Base-by-base conservation (phyloP, 768 basidiomycete species). In the Lepiota subincarnata region DNA sequence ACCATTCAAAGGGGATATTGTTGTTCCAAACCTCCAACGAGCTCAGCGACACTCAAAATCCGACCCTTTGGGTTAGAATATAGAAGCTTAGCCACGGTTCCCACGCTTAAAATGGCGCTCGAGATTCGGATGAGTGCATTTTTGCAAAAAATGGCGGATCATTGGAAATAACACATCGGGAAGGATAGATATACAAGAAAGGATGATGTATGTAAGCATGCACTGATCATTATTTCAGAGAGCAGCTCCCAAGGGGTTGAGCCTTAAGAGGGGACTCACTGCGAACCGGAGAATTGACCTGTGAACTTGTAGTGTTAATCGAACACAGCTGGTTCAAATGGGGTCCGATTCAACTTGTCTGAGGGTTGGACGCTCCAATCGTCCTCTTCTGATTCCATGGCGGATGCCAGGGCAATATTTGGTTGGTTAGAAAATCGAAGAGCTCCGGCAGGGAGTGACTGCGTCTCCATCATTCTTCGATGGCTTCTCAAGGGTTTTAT, bases 401-500 rank as follows among this genome's bases (percentile, higher is more conserved):
- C 28, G 6, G 51, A 37, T 14, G 43, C 35, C 51, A 46, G 28
- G 12, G 51, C 37, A 14, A 24, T 31, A 5, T n/a, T 22, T 14
- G 51, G 44, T 18, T 46, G 51, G 31, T 53, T 16, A 16, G 51
- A 39, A 49, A 64, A 53, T 26, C 47, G 31, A 24, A 70, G 59
- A 7, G 62, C 48, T 22, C 65, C 65, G 35, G 31, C 62, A 31
- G 75, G 75, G 46, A 78, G 62, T 40, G 75, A 76, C 28, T 62
- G 71, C 5, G 71, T 71, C 39, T 65, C 60, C 57, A 66, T 50
- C 57, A 74, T 58, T 22, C 63, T 53, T 40, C 67, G 68, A 46
- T 65, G 66, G 48, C 65, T 71, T 52, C 69, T 68, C 28, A 79
- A 64, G 47, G 77, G 69, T 53, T 73, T 79, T 5, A 75, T 69